These are phyloP conservation scores for Prunus padus DNA, from an alignment of 306 rosid species.

Conservation along the genomic window DNA sequence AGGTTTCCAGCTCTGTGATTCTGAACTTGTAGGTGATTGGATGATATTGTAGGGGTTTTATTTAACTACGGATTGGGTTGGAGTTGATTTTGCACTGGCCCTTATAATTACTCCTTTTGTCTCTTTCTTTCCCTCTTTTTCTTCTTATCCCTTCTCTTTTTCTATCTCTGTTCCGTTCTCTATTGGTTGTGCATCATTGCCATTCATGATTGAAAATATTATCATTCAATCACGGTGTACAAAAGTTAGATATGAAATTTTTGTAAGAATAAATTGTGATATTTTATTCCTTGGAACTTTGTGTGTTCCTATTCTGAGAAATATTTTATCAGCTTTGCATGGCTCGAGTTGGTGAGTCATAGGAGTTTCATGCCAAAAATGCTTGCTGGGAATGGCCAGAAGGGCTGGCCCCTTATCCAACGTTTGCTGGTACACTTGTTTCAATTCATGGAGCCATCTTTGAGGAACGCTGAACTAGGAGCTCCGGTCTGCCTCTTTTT, in stretches of 20 bases:
- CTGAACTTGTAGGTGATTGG: background rate
- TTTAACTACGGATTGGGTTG: background rate
- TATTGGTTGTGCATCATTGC: background rate
- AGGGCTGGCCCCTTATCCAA: conserved; percentile 91
- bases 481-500: conserved; percentile 52
- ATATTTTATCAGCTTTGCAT: conserved; percentile 73
- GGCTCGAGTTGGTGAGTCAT: conserved; percentile 98
- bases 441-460: conserved; percentile 95
- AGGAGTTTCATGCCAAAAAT: conserved; percentile 96
- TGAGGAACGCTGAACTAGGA: conserved; percentile 95
- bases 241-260: background rate
- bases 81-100: conserved; percentile 1
- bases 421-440: conserved; percentile 87
- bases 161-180: background rate
- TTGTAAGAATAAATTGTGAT: background rate
- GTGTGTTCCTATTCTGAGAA: conserved; percentile 5
- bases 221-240: background rate
- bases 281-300: background rate
- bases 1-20: background rate
- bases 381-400: conserved; percentile 84
- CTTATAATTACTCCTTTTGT: background rate
- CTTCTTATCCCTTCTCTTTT: background rate
- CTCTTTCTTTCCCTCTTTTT: background rate
- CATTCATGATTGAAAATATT: background rate
- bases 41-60: background rate